Evolutionary conservation across 495 filamentous ascomycete species (phyloP), one percentile per base, ranked within the genome.

Genomic region (Hypoxylon lienhwacheense): DNA sequence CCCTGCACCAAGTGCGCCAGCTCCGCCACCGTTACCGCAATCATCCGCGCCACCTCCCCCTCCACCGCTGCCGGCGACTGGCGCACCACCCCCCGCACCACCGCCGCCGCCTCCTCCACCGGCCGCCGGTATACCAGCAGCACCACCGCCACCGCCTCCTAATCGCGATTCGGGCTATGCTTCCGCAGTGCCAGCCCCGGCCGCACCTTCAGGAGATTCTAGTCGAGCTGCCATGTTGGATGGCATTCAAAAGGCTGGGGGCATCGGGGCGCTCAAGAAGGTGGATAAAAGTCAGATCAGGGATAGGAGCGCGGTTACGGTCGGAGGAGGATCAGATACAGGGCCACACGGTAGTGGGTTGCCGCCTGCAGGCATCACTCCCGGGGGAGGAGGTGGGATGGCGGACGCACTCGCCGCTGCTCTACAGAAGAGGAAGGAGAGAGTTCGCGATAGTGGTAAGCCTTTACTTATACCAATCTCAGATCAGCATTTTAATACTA

Each of bases 371-470:
- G 74, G 71, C 3, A 73, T 79, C 51, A 74, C 80, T 21, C 70
- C 75, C 11, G 68, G 66, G 25, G 77, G 65, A 24, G 77, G 69
- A 8, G 82, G 79, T 21, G 87, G 82, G 50, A 77, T 97, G 79
- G 88, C 88, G 19, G 87, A 86, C 70, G 90, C 90, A 42, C 72
- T 97, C 51, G 87, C 88, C 50, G 83, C 82, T 46, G 88, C 86
- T 35, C 71, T 92, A 53, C 80, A 81, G 55, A 82, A 88, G 73
- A 76, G 91, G 72, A 95, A 95, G 74, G 80, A 87, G 72, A 92
- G 91, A 77, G 91, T 95, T 65, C 86, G 87, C 67, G 81, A 84
- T 65, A 93, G 88, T 75, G 91, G 91, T 97, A 85, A 81, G 90
- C 85, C 39, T 40, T 16, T 15, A 22, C 28, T 41, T 36, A 26